Percentiles rank a stretch among this genome's conserved stretches.
Conservation (phyloP, 208 protist species). For the Wallacemonas sp. region DNA sequence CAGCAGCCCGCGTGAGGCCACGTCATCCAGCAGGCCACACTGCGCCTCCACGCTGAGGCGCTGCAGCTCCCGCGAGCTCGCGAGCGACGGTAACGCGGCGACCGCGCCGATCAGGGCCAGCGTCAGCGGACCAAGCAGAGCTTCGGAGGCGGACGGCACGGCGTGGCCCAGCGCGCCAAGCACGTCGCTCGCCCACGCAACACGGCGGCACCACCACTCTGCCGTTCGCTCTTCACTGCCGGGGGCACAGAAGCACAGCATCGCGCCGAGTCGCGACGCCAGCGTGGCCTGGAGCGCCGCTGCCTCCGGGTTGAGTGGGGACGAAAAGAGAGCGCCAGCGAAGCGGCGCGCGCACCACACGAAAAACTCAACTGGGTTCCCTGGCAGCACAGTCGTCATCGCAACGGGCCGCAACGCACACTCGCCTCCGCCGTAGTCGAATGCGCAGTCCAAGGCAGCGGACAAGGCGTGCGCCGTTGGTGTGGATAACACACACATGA, state of each 20-base stretch:
- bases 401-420: too few species aligned
- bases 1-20: neutral
- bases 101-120: neutral
- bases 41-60: neutral
- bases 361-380: slow-evolving; percentile 24
- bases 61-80: neutral
- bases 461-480: slow-evolving; percentile 46
- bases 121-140: neutral
- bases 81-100: neutral
- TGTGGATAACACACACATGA: slow-evolving; percentile 72
- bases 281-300: neutral
- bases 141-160: neutral
- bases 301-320: neutral
- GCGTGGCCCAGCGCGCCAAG: neutral
- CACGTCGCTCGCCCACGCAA: neutral
- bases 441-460: slow-evolving; percentile 3
- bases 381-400: slow-evolving; percentile 14
- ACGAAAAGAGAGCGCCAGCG: neutral
- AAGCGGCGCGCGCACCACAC: slow-evolving; percentile 54
- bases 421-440: too few species aligned
- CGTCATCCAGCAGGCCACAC: neutral
- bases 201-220: neutral
- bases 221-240: neutral
- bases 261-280: neutral
- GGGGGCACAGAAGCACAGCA: neutral